Conservation (phyloP, 2,329 filamentous ascomycete genomes). For the Cadophora luteo-olivacea region DNA sequence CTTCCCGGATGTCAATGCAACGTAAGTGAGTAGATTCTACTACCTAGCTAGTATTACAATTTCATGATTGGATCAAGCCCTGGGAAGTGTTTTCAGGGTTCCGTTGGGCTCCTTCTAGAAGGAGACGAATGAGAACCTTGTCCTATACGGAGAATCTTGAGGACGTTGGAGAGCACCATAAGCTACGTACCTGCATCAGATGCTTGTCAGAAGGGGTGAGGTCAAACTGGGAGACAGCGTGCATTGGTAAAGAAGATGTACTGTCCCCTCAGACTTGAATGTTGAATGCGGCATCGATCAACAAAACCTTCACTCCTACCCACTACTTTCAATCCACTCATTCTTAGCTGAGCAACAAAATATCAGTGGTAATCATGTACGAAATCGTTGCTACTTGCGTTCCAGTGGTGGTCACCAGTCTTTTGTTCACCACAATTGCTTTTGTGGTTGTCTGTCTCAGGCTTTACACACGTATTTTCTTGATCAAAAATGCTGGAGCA, state of each 20-base stretch:
- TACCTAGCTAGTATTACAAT: not conserved
- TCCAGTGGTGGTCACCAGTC: not conserved
- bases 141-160: not conserved
- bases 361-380: not conserved
- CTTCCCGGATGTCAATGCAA: not conserved
- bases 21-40: not conserved
- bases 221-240: not conserved
- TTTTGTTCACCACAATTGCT: not conserved
- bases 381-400: not conserved
- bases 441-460: not conserved
- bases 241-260: not conserved
- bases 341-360: not conserved
- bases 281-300: not conserved
- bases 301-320: not conserved
- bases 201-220: not conserved
- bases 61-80: not conserved
- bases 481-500: not conserved
- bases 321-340: not conserved
- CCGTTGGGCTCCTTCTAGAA: not conserved
- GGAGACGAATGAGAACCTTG: not conserved
- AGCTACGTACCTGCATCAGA: not conserved
- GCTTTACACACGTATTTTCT: not conserved
- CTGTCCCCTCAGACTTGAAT: not conserved
- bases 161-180: not conserved
- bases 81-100: not conserved